These are phyloP conservation scores for Tilletia caries DNA, from an alignment of 1,284 basidiomycete genomes.

Conservation along the genomic window DNA sequence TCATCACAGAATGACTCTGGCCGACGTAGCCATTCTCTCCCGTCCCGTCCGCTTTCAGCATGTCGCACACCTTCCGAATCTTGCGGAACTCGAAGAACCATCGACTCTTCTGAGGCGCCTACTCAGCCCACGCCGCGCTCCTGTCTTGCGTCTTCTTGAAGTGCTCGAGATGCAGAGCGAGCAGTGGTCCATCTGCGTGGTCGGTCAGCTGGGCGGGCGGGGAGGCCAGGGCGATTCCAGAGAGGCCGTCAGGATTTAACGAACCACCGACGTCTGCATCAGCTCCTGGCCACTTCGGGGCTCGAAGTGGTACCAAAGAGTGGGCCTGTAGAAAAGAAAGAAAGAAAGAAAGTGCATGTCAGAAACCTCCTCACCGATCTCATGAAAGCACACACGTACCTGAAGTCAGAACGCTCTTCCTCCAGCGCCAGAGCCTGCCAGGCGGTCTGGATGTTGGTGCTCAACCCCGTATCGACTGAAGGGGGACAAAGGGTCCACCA, in stretches of 20 bases:
- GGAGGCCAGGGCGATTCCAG: slow-evolving; percentile 2
- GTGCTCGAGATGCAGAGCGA: not conserved
- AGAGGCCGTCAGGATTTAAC: not conserved
- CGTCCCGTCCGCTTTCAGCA: not conserved
- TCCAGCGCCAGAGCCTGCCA: slow-evolving; percentile 9
- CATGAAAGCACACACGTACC: not conserved
- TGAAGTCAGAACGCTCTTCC: not conserved
- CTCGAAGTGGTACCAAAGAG: slow-evolving; percentile 5
- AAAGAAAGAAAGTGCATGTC: too few relatives aligned
- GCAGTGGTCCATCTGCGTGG: not conserved
- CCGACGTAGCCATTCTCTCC: slow-evolving; percentile 17
- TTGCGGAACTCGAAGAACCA: not conserved
- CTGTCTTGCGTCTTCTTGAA: slow-evolving; percentile 7
- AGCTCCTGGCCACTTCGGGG: not conserved
- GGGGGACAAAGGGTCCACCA: too few relatives aligned
- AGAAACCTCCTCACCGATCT: too few relatives aligned
- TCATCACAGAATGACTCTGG: too few relatives aligned
- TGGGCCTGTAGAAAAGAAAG: not conserved
- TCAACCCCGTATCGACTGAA: slow-evolving; percentile 6
- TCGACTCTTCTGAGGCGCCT: not conserved
- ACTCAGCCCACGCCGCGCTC: slow-evolving; percentile 6
- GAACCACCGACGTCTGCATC: slow-evolving; percentile 7
- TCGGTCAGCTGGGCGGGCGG: slow-evolving; percentile 5
- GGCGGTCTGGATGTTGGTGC: not conserved
- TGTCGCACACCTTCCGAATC: not conserved